A percentile compares a stretch with the other conserved stretches of the same genome.
phyloP scores from a whole-genome alignment of 2,329 filamentous ascomycete species.

The Aspergillus quadrilineatus region DNA sequence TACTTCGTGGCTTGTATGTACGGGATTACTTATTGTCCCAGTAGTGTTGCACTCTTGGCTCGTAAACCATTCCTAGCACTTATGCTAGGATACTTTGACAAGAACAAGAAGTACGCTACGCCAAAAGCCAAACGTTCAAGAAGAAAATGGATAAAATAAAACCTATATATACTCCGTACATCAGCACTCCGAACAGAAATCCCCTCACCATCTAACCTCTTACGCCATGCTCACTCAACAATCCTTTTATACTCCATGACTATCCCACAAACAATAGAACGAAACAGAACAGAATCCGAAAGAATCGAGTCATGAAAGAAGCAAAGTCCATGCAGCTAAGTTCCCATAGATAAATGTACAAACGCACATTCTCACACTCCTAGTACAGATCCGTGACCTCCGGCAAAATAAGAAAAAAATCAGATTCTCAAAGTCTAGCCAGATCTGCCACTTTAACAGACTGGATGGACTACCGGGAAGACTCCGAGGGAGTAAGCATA shows the following conservation, averaged over 20 bases:
- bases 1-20: background rate
- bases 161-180: background rate
- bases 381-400: background rate
- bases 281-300: background rate
- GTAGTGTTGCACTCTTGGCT: background rate
- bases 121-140: background rate
- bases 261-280: background rate
- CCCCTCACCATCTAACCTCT: background rate
- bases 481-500: background rate
- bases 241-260: background rate
- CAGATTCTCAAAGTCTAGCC: background rate
- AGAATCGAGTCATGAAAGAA: background rate
- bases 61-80: background rate
- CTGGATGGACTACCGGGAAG: background rate
- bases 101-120: background rate
- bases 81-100: background rate
- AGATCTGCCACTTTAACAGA: background rate
- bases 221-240: constrained; percentile 11
- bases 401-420: background rate
- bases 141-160: background rate
- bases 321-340: constrained; percentile 1
- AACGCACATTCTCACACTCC: constrained; percentile 4
- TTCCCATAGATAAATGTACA: background rate
- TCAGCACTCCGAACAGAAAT: background rate
- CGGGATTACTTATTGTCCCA: too few relatives aligned